Evolutionary conservation across 1,284 basidiomycete genomes (phyloP).

Genomic region (Agaricales sp.): DNA sequence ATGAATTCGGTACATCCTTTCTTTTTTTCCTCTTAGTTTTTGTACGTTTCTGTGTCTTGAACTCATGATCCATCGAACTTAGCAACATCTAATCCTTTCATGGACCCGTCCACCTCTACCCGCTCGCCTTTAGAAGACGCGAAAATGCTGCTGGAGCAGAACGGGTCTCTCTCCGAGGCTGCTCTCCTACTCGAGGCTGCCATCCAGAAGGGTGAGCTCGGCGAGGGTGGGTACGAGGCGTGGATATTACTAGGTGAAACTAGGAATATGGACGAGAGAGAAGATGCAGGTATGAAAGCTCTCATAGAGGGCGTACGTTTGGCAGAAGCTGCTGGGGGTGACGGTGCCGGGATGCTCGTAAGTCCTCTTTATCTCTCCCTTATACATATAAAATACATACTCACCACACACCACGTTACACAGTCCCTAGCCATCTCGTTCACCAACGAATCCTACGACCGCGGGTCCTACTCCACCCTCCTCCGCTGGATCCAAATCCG

Average conservation of each 20-base stretch:
- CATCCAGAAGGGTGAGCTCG: constrained; percentile 69
- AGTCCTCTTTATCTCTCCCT: constrained; percentile 20
- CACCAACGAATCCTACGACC: constrained; percentile 92
- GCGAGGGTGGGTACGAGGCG: constrained; percentile 76
- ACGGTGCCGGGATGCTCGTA: constrained; percentile 77
- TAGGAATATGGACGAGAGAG: constrained; percentile 93
- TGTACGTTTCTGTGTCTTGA: constrained; percentile 2
- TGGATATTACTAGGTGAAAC: constrained; percentile 94
- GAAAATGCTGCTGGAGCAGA: constrained; percentile 64
- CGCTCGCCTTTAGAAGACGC: constrained; percentile 58
- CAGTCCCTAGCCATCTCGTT: constrained; percentile 94
- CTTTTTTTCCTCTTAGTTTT: constrained; percentile 1
- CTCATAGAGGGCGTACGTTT: constrained; percentile 57
- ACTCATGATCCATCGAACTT: constrained; percentile 5
- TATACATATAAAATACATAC: too few species aligned
- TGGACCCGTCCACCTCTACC: constrained; percentile 37
- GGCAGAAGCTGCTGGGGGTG: constrained; percentile 51
- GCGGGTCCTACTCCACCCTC: constrained; percentile 81
- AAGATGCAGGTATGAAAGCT: constrained; percentile 72
- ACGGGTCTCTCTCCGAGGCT: constrained; percentile 81
- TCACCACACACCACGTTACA: constrained; percentile 1
- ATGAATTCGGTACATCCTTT: constrained; percentile 59
- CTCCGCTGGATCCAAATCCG: constrained; percentile 78
- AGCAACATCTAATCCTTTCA: constrained; percentile 65
- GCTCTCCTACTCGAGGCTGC: constrained; percentile 82